Conservation (phyloP, 768 basidiomycete species). For the Termitomyces sp. region DNA sequence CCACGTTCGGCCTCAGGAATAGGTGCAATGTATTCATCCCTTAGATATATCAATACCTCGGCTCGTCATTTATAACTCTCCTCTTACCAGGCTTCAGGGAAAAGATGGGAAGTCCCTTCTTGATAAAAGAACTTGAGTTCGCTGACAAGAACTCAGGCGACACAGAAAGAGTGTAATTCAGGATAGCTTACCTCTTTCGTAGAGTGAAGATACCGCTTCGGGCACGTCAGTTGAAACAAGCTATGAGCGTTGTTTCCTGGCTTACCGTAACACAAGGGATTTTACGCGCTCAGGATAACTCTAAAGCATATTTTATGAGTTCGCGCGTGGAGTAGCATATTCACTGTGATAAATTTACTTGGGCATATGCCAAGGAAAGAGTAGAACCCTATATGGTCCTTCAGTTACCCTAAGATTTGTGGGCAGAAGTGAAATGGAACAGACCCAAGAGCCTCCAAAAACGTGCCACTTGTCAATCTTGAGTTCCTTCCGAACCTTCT, state of each 20-base stretch:
- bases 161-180: neutral
- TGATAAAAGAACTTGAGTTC: slow-evolving; percentile 94
- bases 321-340: neutral
- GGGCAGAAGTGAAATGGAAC: slow-evolving; percentile 9
- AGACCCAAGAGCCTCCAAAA: slow-evolving; percentile 91
- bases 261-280: slow-evolving; percentile 69
- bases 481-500: slow-evolving; percentile 72
- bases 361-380: slow-evolving; percentile 78
- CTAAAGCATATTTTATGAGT: slow-evolving; percentile 26
- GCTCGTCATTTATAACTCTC: neutral
- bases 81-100: slow-evolving; percentile 80
- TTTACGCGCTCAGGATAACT: slow-evolving; percentile 78
- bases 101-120: slow-evolving; percentile 73
- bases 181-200: slow-evolving; percentile 52
- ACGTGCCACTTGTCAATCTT: slow-evolving; percentile 86
- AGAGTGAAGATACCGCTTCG: slow-evolving; percentile 84
- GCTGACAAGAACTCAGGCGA: slow-evolving; percentile 19
- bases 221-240: neutral
- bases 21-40: slow-evolving; percentile 78
- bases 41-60: slow-evolving; percentile 21
- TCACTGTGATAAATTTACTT: slow-evolving; percentile 35
- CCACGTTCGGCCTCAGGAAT: slow-evolving; percentile 78
- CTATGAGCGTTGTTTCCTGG: neutral
- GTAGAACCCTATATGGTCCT: slow-evolving; percentile 63
- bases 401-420: neutral